Base-by-base conservation (phyloP, 2,329 filamentous ascomycete species). In the Dothiorella sarmentorum region DNA sequence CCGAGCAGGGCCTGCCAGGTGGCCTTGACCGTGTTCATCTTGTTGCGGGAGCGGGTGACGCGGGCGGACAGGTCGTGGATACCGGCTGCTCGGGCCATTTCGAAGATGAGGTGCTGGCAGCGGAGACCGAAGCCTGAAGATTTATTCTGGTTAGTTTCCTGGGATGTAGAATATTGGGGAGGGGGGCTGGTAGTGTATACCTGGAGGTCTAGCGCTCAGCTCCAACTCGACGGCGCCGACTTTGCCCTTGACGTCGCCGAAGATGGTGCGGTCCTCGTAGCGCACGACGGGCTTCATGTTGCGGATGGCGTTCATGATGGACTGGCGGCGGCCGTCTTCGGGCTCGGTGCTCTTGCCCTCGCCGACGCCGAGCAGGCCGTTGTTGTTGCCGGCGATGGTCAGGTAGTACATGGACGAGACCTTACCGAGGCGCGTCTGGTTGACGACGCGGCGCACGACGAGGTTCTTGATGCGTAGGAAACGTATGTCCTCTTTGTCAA, bases 11-110 rank as follows among this genome's bases (percentile, higher is more conserved):
- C 93, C 73, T 93, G 75, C 75, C 89, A 90, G 38, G 91, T 84
- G 13, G 94, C 94, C 79, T 97, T 97, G 76, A 96, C 89, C 17
- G 92, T 90, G 80, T 99, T 99, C 91, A 97, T 96, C 66, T 91
- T 91, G 80, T 96, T 97, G 68, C 92, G 85, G 62, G 90, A 90
- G 44, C 93, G 88, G 35, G 87, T 86, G 62, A 96, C 92, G 65
- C 84, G 83, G 49, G 90, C 92, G 15, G 91, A 84, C 31, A 99
- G 83, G 73, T 99, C 94, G 63, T 87, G 82, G 68, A 99, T 91
- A 64, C 94, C 94, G 38, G 86, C 89, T 49, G 87, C 86, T 63
- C 91, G 88, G 70, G 90, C 92, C 80, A 99, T 91, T 75, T 99
- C 93, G 75, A 92, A 97, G 73, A 99, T 93, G 64, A 91, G 85